Conservation (phyloP, 2,329 filamentous ascomycete genomes). For the Raffaelea deltoideospora region DNA sequence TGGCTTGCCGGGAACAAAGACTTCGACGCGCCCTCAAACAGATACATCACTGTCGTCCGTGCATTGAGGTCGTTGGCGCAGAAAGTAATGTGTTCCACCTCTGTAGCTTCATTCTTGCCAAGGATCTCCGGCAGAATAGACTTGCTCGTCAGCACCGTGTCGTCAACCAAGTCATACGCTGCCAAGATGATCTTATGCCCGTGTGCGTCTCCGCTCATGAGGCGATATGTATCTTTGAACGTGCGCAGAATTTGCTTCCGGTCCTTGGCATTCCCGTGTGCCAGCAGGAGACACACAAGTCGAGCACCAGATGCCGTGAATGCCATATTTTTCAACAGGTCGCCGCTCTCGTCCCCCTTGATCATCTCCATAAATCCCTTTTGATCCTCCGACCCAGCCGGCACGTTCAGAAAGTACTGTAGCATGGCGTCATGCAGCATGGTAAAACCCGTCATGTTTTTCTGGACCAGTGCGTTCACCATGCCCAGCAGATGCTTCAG, state of each 20-base stretch:
- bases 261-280: conserved; percentile 81
- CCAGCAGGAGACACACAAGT: conserved; percentile 66
- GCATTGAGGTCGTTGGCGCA: conserved; percentile 51
- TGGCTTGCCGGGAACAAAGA: conserved; percentile 47
- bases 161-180: conserved; percentile 83
- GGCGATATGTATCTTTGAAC: conserved; percentile 78
- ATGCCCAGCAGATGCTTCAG: conserved; percentile 74
- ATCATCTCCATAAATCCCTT: conserved; percentile 79
- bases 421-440: conserved; percentile 98
- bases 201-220: conserved; percentile 67
- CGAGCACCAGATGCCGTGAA: conserved; percentile 84
- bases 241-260: conserved; percentile 72
- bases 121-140: conserved; percentile 77
- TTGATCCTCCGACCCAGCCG: conserved; percentile 64
- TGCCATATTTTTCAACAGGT: conserved; percentile 85
- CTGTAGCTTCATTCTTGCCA: conserved; percentile 49
- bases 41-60: conserved; percentile 59
- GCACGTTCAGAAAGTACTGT: conserved; percentile 78
- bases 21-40: conserved; percentile 54
- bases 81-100: conserved; percentile 48
- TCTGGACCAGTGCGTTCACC: conserved; percentile 87
- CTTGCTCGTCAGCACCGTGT: conserved; percentile 79
- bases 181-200: conserved; percentile 72
- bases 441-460: conserved; percentile 92
- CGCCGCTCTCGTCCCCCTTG: conserved; percentile 81